Percentiles rank a stretch among this genome's conserved stretches.
These are phyloP conservation scores for Hyaloscypha hepaticicola DNA, from an alignment of 495 filamentous ascomycete genomes.

Conservation along the genomic window DNA sequence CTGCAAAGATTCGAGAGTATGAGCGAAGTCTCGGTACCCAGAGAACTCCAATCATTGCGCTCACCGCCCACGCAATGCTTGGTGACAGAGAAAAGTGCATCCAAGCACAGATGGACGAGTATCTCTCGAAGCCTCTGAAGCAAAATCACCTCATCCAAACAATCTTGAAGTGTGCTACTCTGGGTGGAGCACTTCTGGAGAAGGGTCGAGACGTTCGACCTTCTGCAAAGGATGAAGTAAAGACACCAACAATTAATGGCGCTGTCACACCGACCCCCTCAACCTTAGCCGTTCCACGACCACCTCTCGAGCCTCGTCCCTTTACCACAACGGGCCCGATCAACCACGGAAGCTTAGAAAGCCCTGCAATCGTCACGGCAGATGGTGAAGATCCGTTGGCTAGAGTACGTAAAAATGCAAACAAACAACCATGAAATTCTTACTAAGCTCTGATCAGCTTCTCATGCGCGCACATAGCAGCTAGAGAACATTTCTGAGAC, in stretches of 20 bases:
- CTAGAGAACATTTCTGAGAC: constrained; percentile 29
- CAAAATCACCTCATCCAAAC: constrained; percentile 99
- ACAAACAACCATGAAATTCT: constrained; percentile 10
- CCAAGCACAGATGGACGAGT: constrained; percentile 98
- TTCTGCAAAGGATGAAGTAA: constrained; percentile 54
- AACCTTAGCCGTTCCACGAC: constrained; percentile 7
- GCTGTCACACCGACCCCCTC: background rate
- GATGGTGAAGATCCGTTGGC: constrained; percentile 68
- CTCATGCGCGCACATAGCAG: constrained; percentile 51
- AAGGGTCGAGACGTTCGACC: constrained; percentile 59
- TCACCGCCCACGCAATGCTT: constrained; percentile 98
- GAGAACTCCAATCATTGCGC: constrained; percentile 91
- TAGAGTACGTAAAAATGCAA: constrained; percentile 56
- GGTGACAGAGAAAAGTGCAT: constrained; percentile 98
- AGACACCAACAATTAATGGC: constrained; percentile 15
- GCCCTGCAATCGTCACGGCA: constrained; percentile 58
- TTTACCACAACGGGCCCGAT: constrained; percentile 63
- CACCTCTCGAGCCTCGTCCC: constrained; percentile 51
- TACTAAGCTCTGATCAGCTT: constrained; percentile 42
- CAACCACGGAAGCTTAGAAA: constrained; percentile 51
- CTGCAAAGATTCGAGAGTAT: constrained; percentile 93
- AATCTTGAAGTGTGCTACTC: constrained; percentile 91
- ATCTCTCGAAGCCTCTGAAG: constrained; percentile 95
- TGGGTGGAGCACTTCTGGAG: constrained; percentile 85
- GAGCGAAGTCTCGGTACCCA: constrained; percentile 74